These are phyloP conservation scores for Aspergillus sp. DNA, from an alignment of 2,329 filamentous ascomycete genomes.

Conservation along the genomic window DNA sequence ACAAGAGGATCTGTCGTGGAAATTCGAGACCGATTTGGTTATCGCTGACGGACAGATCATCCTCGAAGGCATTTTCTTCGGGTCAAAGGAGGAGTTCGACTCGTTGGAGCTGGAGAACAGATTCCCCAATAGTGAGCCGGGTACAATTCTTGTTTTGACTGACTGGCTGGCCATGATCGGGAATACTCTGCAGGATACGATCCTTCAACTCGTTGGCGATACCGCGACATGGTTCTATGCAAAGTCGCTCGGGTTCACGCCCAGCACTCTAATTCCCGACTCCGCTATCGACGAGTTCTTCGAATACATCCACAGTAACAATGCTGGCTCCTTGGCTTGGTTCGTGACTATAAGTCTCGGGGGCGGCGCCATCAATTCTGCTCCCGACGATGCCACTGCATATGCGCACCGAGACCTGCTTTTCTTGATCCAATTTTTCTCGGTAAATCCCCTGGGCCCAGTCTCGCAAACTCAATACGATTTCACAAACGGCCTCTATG, in stretches of 20 bases:
- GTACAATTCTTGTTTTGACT: conserved; percentile 24
- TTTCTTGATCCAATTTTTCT: too few species aligned
- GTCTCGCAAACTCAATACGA: too few species aligned
- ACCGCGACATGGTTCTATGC: conserved; percentile 55
- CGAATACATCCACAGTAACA: conserved; percentile 40
- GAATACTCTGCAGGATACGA: too few species aligned
- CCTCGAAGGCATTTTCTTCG: conserved; percentile 64
- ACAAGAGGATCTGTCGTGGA: conserved; percentile 56
- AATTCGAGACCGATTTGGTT: conserved; percentile 59
- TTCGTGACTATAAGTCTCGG: too few species aligned
- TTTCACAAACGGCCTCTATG: too few species aligned
- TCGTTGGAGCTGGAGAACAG: conserved; percentile 31
- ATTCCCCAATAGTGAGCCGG: conserved; percentile 22
- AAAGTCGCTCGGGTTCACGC: conserved; percentile 56
- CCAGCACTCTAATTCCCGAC: conserved; percentile 50
- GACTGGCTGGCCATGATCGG: conserved; percentile 16
- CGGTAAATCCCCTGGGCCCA: too few species aligned
- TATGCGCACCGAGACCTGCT: conserved; percentile 62
- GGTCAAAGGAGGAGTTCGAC: conserved; percentile 57
- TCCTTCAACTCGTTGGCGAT: too few species aligned
- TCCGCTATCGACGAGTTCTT: conserved; percentile 53
- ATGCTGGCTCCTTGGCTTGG: conserved; percentile 31
- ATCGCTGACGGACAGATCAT: conserved; percentile 55
- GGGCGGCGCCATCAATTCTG: conserved; percentile 57
- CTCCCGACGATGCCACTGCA: conserved; percentile 55